A percentile compares a stretch with the other conserved stretches of the same genome.
Conservation (phyloP, 2,329 filamentous ascomycete genomes). For the Fusarium chuoi region DNA sequence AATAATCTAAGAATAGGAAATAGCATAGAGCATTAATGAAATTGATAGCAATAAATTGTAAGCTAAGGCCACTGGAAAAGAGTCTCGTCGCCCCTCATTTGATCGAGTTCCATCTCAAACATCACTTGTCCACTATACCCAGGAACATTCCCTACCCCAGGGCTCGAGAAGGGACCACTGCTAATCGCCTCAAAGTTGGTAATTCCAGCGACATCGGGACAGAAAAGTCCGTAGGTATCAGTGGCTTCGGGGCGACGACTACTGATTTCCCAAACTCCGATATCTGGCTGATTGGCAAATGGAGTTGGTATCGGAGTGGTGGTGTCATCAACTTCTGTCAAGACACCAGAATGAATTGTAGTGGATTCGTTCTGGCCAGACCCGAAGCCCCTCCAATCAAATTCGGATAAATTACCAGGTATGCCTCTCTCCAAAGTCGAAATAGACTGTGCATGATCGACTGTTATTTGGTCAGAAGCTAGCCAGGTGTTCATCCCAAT, state of each 20-base stretch:
- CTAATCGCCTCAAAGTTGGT: fast-evolving
- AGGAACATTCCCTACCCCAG: neutral
- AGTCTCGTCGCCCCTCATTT: fast-evolving
- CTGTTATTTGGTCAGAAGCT: no score
- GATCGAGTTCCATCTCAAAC: neutral
- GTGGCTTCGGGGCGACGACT: no score
- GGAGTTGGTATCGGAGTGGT: no score
- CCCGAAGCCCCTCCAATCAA: no score
- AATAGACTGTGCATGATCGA: no score
- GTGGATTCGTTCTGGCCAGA: no score
- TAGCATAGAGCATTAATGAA: fast-evolving
- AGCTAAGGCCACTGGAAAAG: neutral
- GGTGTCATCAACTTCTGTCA: neutral
- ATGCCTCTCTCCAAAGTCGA: no score
- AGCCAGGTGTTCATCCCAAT: no score
- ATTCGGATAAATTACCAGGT: no score
- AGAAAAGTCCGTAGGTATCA: no score
- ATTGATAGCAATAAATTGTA: fast-evolving
- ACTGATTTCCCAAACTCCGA: neutral
- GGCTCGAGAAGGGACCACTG: neutral
- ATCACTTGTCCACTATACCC: neutral
- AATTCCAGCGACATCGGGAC: fast-evolving
- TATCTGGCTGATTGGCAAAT: neutral
- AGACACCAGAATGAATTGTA: neutral
- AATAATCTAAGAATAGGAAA: neutral